phyloP scores from a whole-genome alignment of 768 basidiomycete genomes.

The Amanita rubescens region DNA sequence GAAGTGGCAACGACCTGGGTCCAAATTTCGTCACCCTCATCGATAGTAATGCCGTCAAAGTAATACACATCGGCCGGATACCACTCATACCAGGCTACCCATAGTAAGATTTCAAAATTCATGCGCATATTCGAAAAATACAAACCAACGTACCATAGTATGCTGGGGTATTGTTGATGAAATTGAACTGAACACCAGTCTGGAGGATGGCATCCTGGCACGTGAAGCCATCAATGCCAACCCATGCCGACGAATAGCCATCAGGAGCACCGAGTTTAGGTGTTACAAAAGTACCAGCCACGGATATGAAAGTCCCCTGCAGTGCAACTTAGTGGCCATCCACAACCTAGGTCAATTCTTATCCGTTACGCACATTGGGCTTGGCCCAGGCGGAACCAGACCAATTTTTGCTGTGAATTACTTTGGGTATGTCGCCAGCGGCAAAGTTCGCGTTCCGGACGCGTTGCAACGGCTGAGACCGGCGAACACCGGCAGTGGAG shows the following conservation, averaged over 20 bases:
- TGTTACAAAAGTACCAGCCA: not conserved
- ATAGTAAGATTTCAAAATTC: not conserved
- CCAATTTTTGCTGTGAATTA: not conserved
- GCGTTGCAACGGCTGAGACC: not conserved
- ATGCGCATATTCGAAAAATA: not conserved
- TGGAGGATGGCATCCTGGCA: not conserved
- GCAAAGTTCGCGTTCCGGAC: no score
- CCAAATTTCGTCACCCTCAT: not conserved
- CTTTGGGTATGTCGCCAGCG: not conserved
- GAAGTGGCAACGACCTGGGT: not conserved
- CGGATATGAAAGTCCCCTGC: not conserved
- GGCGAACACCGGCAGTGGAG: not conserved
- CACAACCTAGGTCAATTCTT: slow-evolving; percentile 11
- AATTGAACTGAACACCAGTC: not conserved
- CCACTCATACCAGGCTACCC: slow-evolving; percentile 2
- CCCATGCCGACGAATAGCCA: not conserved
- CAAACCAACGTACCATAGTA: not conserved
- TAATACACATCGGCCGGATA: not conserved
- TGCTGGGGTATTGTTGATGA: not conserved
- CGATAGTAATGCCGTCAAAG: not conserved
- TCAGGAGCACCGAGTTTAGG: not conserved
- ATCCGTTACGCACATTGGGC: not conserved
- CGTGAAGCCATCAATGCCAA: not conserved
- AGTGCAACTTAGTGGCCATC: no score
- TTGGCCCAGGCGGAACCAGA: not conserved